These are phyloP conservation scores for Euryodendron excelsum DNA, from an alignment of 148 eudicot genomes.

Conservation along the genomic window DNA sequence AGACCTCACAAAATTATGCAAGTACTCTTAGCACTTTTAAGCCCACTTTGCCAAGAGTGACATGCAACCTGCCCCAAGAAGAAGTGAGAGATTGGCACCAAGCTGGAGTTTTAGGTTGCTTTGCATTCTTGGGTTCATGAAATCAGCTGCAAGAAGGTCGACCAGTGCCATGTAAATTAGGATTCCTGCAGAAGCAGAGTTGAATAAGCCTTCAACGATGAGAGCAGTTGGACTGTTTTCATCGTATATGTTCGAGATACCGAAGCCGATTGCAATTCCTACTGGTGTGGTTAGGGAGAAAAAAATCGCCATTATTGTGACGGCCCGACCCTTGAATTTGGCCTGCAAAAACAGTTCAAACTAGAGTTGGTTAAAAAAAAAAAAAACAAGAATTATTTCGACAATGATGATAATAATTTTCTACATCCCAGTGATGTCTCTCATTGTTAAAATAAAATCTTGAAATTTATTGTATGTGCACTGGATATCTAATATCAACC, in stretches of 20 bases:
- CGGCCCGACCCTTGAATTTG: constrained; percentile 15
- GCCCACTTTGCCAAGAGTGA: constrained; percentile 46
- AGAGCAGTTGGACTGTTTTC: constrained; percentile 25
- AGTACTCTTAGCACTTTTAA: background rate
- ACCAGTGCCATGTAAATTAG: constrained; percentile 30
- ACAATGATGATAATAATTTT: no score
- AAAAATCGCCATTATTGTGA: constrained; percentile 21
- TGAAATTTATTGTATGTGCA: no score
- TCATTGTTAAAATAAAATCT: no score
- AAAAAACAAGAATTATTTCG: no score
- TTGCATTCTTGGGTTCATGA: constrained; percentile 21
- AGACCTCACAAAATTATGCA: background rate
- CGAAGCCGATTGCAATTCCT: constrained; percentile 26
- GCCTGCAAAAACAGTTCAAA: constrained; percentile 7
- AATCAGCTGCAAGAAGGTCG: constrained; percentile 27
- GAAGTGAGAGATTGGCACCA: constrained; percentile 11
- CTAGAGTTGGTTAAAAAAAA: no score
- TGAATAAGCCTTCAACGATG: constrained; percentile 26
- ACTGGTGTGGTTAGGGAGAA: constrained; percentile 28
- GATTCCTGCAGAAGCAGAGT: constrained; percentile 27
- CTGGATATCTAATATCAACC: no score
- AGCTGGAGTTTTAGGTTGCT: constrained; percentile 15
- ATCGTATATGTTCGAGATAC: constrained; percentile 18
- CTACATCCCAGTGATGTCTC: no score
- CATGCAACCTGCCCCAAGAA: constrained; percentile 36